A percentile compares a stretch with the other conserved stretches of the same genome.
Conservation (phyloP, 2,329 filamentous ascomycete species). For the Penicillium sp. region DNA sequence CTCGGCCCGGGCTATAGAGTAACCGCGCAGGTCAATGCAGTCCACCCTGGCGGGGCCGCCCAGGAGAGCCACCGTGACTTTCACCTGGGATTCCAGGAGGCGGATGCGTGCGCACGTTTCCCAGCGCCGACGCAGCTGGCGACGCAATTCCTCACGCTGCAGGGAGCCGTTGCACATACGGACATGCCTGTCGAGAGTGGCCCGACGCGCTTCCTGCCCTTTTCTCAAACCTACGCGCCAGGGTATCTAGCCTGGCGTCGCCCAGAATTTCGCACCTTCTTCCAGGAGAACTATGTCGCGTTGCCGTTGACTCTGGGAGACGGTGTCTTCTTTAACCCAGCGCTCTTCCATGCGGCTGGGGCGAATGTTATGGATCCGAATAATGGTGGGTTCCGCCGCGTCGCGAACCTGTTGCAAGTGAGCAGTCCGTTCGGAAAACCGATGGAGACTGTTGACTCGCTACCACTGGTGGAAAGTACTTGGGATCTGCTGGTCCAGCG, state of each 20-base stretch:
- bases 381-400: slow-evolving; percentile 48
- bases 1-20: slow-evolving; percentile 61
- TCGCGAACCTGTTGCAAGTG: slow-evolving; percentile 64
- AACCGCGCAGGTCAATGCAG: slow-evolving; percentile 64
- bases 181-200: slow-evolving; percentile 61
- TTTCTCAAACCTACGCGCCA: slow-evolving; percentile 57
- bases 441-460: slow-evolving; percentile 61
- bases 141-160: slow-evolving; percentile 60
- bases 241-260: slow-evolving; percentile 61
- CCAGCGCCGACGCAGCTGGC: slow-evolving; percentile 56
- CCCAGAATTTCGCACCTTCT: slow-evolving; percentile 55
- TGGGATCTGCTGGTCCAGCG: slow-evolving; percentile 57
- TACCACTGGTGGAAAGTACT: slow-evolving; percentile 53
- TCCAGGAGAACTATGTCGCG: slow-evolving; percentile 54
- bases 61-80: slow-evolving; percentile 64
- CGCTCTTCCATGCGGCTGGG: slow-evolving; percentile 63
- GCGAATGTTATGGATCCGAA: slow-evolving; percentile 47
- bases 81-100: slow-evolving; percentile 63
- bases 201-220: slow-evolving; percentile 62
- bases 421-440: slow-evolving; percentile 63
- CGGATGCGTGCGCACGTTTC: slow-evolving; percentile 47
- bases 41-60: slow-evolving; percentile 58
- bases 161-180: slow-evolving; percentile 63
- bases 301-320: slow-evolving; percentile 58
- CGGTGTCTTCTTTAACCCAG: slow-evolving; percentile 65